phyloP scores from a whole-genome alignment of 345 rosid species.

The Triadica sebifera region DNA sequence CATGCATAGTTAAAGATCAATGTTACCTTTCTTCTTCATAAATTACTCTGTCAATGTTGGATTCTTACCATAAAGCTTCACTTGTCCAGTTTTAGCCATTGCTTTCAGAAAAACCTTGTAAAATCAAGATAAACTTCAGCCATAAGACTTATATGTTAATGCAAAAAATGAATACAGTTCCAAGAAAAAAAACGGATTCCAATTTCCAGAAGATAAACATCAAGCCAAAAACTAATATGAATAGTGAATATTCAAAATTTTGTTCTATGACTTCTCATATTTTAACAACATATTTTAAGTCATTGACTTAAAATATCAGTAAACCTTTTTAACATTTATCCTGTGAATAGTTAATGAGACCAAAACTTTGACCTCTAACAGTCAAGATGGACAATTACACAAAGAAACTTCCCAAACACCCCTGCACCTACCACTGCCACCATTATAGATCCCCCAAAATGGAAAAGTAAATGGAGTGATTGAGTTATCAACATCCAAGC shows the following conservation, averaged over 20 bases:
- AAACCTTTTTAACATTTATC: neutral
- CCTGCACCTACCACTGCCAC: neutral
- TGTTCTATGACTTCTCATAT: neutral
- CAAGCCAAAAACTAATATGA: neutral
- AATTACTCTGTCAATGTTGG: constrained; percentile 86
- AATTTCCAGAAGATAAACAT: neutral
- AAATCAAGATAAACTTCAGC: constrained; percentile 3
- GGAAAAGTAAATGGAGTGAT: neutral
- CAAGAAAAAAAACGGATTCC: neutral
- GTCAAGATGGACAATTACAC: neutral
- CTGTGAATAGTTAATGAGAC: neutral
- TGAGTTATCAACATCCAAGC: neutral
- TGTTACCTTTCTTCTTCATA: constrained; percentile 83
- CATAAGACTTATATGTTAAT: neutral
- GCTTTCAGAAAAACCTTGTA: constrained; percentile 90
- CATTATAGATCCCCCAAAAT: neutral
- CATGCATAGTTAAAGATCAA: neutral
- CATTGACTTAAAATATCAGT: neutral
- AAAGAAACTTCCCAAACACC: constrained; percentile 1
- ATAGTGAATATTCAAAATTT: neutral
- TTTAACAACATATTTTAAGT: neutral
- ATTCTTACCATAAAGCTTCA: constrained; percentile 78
- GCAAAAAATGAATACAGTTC: neutral
- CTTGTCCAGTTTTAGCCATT: constrained; percentile 90
- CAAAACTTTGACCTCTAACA: neutral